Evolutionary conservation across 345 rosid genomes (phyloP), one percentile per base, ranked within the genome.

Genomic region (Eutrema japonicum): DNA sequence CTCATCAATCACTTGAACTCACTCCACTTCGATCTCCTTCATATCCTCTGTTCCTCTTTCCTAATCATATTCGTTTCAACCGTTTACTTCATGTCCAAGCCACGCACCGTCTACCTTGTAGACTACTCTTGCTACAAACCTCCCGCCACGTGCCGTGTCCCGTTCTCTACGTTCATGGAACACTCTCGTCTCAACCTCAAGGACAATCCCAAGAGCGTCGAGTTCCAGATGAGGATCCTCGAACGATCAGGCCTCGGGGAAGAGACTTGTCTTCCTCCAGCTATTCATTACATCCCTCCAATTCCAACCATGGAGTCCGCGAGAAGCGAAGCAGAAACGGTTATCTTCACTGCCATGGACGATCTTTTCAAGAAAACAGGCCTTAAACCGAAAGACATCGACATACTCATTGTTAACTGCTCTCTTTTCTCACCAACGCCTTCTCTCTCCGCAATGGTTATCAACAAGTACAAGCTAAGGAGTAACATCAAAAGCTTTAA

Each of bases 171-270:
- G 2, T 89, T 87, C 78, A 85, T 88, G 85, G 97, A 92, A 68
- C 96, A 88, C 65, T 78, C 85, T 9, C 77, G 79, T 70, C 69
- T 81, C 51, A 86, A 38, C 50, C 78, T 81, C 33, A 66, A 67
- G 53, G 74, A 77, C 57, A 75, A 72, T 32, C 93, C 85, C 2
- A 83, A 87, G 62, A 80, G 86, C 11, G 83, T 91, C 0, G 96
- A 83, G 54, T 89, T 87, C 51, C 89, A 89, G 71, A 85, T 72
- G 85, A 84, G 82, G 56, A 84, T 88, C 59, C 83, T 83, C 3
- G 96, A 88, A 64, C 64, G 96, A 40, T 89, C 96, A 0, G 96
- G 96, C 0, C 88, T 89, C 4, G 96, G 96, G 0, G 93, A 89
- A 75, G 91, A 86, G 68, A 89, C 93, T 33, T 89, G 88, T 58